Base-by-base conservation (phyloP, 202 grass and related monocot species). In the Elaeis oleifera region DNA sequence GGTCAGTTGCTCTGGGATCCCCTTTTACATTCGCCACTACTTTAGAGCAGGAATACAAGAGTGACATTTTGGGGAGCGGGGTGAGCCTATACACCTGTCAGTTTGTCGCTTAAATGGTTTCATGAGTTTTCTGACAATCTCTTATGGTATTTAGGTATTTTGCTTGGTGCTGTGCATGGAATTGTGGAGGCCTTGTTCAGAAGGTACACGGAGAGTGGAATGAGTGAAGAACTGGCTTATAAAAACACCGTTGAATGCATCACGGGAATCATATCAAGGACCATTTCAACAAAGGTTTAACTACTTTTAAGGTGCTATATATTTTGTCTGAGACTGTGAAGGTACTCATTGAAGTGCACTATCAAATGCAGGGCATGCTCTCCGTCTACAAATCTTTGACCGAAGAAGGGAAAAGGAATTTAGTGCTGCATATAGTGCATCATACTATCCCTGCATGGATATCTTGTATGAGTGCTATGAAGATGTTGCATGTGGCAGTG, bases 41-140 rank as follows among this genome's bases (percentile, higher is more conserved):
- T 49, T 23, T 89, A 58, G 85, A 89, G 39, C 85, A 89, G 81
- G 81, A 89, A 44, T 89, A 84, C 64, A 84, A 81, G 81, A 89
- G 85, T 69, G 85, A 89, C 57, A 89, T 90, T 57, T 90, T 68
- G 87, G 87, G 23, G 82, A 90, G 79, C 76, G 87, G 64, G 87
- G 87, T 90, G 71, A 71, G 55, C 52, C 49, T 56, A 17, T 19
- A 32, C 73, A 70, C 16, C 16, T 3, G 64, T 5, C 61, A 51
- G 22, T 25, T 52, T 28, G 24, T 80, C 54, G n/a, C 4, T 32
- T 16, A 11, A n/a, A 53, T 26, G 23, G 3, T n/a, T 32, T 57
- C 52, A 11, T 6, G 5, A 3, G 55, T 59, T 49, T 4, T 19
- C 23, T 67, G n/a, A 61, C 27, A 63, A 36, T 69, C 51, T 31